Evolutionary conservation across 495 filamentous ascomycete genomes (phyloP).

Genomic region (Hapsidospora chrysogenum): DNA sequence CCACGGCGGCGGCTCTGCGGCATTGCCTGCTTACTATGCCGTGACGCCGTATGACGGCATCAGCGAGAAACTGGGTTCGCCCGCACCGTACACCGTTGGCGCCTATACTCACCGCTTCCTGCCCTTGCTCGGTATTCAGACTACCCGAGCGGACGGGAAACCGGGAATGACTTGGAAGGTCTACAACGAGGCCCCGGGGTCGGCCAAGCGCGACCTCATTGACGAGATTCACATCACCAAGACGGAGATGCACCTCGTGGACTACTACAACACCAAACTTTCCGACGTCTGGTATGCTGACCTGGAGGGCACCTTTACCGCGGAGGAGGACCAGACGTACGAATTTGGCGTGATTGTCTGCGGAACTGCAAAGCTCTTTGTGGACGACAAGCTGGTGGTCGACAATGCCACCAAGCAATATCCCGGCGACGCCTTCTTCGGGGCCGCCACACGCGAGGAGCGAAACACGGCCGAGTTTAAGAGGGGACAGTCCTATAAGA

Average conservation of each 20-base stretch:
- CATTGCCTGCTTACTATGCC: slow-evolving; percentile 49
- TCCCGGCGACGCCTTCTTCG: slow-evolving; percentile 43
- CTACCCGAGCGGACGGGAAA: slow-evolving; percentile 31
- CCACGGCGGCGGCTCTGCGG: slow-evolving; percentile 56
- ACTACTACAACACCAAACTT: slow-evolving; percentile 43
- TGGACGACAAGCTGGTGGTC: slow-evolving; percentile 48
- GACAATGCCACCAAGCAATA: slow-evolving; percentile 47
- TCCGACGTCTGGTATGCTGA: slow-evolving; percentile 41
- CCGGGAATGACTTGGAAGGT: slow-evolving; percentile 41
- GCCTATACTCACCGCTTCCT: slow-evolving; percentile 44
- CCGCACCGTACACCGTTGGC: slow-evolving; percentile 33
- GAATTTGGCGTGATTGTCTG: slow-evolving; percentile 48
- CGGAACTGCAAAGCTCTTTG: slow-evolving; percentile 44
- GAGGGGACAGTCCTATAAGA: slow-evolving; percentile 39
- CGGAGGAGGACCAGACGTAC: slow-evolving; percentile 32
- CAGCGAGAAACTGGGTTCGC: slow-evolving; percentile 23
- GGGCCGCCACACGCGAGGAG: slow-evolving; percentile 42
- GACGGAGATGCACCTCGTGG: slow-evolving; percentile 41
- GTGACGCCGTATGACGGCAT: slow-evolving; percentile 54
- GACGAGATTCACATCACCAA: slow-evolving; percentile 38
- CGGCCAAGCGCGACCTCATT: slow-evolving; percentile 22
- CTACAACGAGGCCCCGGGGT: slow-evolving; percentile 37
- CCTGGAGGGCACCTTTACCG: slow-evolving; percentile 40
- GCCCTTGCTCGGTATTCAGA: slow-evolving; percentile 31
- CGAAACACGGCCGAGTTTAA: slow-evolving; percentile 35